Conservation (phyloP, 2,329 filamentous ascomycete species). For the Penicillium occitanis region DNA sequence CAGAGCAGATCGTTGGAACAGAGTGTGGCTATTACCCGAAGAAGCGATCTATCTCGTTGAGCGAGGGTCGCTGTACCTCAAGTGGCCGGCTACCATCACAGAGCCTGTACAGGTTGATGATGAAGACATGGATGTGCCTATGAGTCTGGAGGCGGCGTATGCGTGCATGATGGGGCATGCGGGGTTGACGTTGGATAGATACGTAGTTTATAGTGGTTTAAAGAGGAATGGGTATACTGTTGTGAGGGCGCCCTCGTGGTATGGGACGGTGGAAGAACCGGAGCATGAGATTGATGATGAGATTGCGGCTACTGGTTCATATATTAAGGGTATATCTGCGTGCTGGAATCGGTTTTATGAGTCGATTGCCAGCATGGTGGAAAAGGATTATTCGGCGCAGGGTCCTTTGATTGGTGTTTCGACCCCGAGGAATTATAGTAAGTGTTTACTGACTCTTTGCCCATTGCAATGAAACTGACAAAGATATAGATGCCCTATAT, state of each 20-base stretch:
- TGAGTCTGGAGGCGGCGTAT: slow-evolving; percentile 90
- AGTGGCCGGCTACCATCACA: slow-evolving; percentile 64
- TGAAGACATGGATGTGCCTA: slow-evolving; percentile 67
- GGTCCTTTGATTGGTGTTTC: slow-evolving; percentile 55
- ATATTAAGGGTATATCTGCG: slow-evolving; percentile 27
- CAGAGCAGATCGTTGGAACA: slow-evolving; percentile 62
- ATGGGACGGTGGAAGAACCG: slow-evolving; percentile 33
- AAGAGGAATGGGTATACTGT: slow-evolving; percentile 82
- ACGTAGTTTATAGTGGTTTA: slow-evolving; percentile 82
- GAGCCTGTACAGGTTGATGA: slow-evolving; percentile 44
- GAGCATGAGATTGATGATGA: slow-evolving; percentile 22
- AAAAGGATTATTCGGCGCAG: slow-evolving; percentile 27
- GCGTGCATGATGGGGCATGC: slow-evolving; percentile 73
- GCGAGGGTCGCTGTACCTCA: slow-evolving; percentile 79
- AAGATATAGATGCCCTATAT: slow-evolving; percentile 66
- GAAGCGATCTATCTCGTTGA: slow-evolving; percentile 89
- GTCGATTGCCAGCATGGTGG: slow-evolving; percentile 11
- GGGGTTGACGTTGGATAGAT: slow-evolving; percentile 70
- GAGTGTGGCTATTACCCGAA: slow-evolving; percentile 83
- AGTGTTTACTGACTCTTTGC: slow-evolving; percentile 21
- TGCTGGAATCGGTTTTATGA: slow-evolving; percentile 24
- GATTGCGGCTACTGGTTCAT: slow-evolving; percentile 5
- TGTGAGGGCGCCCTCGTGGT: slow-evolving; percentile 63
- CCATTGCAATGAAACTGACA: not conserved
- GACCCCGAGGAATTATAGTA: slow-evolving; percentile 56